Base-by-base conservation (phyloP, 106 monocot genomes). In the Allium fistulosum region DNA sequence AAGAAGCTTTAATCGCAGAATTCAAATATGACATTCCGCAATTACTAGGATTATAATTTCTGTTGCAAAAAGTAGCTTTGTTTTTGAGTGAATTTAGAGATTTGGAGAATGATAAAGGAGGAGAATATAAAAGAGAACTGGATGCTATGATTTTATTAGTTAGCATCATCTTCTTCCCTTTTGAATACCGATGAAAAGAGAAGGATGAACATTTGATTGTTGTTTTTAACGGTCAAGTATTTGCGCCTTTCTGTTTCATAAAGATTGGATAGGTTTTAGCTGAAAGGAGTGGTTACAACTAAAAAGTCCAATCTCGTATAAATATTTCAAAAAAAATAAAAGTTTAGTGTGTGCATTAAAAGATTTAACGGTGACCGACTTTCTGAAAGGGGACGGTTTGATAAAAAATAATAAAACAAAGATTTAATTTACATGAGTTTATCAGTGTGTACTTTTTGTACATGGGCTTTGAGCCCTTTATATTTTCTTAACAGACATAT, bases 1-100 rank as follows among this genome's bases (percentile, higher is more conserved):
- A 80, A 9, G 75, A 59, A 4, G 79, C 84, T 11, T 76, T 53
- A 62, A 68, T 49, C 18, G 71, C 48, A 26, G 77, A 67, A 18
- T 60, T 27, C 68, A 67, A 59, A 1, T 50, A 17, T 67, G 60
- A 60, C 12, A 50, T 58, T 10, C 60, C 7, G 37, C 10, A 13
- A 62, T 12, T 62, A 7, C 11, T 62, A 37, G 37, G 37, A 37
- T 37, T 37, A 28, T 37, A 49, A 49, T 17, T 65, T 12, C 17
- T 49, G 7, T 18, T 22, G 28, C 51, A 53, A 67, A n/a, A 7
- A 14, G 67, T 2, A 17, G 9, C 5, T 13, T 7, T 12, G 5
- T 5, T 53, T 37, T 37, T 37, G 37, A 37, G 37, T 5, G 37
- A 37, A 37, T 2, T 37, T 67, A 27, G 0, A 11, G 67, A 67